Evolutionary conservation across 2,329 filamentous ascomycete genomes (phyloP).

Genomic region (Fusarium drepaniforme): DNA sequence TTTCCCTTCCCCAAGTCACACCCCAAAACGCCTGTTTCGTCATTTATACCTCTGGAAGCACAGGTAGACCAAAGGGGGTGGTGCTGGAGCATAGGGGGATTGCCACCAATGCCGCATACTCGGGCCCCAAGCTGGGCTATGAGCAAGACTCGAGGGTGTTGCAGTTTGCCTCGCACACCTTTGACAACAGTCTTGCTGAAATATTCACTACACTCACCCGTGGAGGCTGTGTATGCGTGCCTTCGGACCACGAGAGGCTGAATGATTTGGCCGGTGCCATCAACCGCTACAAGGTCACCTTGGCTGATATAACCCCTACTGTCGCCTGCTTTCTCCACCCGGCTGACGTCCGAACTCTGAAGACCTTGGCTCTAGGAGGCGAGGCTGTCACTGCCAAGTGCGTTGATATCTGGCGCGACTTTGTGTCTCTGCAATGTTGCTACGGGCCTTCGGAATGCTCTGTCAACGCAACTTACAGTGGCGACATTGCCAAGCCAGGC

Average conservation of each 20-base stretch:
- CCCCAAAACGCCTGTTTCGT: conserved; percentile 33
- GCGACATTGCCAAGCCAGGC: conserved; percentile 22
- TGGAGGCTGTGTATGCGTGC: conserved; percentile 33
- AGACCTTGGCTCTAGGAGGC: conserved; percentile 28
- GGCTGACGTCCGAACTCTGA: conserved; percentile 19
- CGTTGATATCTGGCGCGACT: conserved; percentile 32
- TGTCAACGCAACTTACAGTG: conserved; percentile 24
- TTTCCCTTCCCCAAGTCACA: neutral
- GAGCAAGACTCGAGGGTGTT: conserved; percentile 22
- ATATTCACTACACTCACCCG: conserved; percentile 27
- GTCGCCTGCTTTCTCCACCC: conserved; percentile 31
- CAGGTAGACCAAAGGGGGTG: conserved; percentile 30
- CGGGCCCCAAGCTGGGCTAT: conserved; percentile 25
- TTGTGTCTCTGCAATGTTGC: conserved; percentile 31
- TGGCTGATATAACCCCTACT: conserved; percentile 33
- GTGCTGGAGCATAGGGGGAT: conserved; percentile 30
- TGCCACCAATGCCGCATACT: conserved; percentile 20
- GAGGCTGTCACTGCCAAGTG: conserved; percentile 35
- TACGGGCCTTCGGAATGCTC: conserved; percentile 34
- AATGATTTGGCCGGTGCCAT: conserved; percentile 28
- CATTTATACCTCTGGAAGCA: conserved; percentile 38
- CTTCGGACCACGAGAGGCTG: conserved; percentile 32
- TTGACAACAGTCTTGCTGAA: conserved; percentile 32
- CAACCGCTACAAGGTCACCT: conserved; percentile 19
- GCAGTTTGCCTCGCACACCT: conserved; percentile 36